Percentiles rank a stretch among this genome's conserved stretches.
Evolutionary conservation across 2,329 filamentous ascomycete genomes (phyloP).

Genomic region (Achaetomium macrosporum): DNA sequence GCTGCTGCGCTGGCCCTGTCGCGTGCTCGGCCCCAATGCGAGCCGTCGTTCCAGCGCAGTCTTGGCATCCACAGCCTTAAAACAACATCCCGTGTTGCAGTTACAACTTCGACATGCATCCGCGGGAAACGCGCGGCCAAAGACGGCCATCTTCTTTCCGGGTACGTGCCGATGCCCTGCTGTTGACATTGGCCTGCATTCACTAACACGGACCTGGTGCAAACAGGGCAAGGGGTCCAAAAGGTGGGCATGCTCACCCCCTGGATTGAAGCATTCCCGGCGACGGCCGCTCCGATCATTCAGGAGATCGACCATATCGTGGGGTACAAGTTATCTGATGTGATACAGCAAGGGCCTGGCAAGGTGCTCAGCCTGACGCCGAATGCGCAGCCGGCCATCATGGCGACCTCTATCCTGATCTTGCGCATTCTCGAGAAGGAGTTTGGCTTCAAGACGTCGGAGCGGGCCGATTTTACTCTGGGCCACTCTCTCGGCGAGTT

Average conservation of each 20-base stretch:
- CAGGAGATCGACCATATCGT: slow-evolving; percentile 80
- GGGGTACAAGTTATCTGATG: slow-evolving; percentile 65
- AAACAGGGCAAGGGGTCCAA: slow-evolving; percentile 76
- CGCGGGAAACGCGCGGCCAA: slow-evolving; percentile 25
- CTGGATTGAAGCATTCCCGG: slow-evolving; percentile 82
- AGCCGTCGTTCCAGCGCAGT: slow-evolving; percentile 6
- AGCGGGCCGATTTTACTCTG: slow-evolving; percentile 73
- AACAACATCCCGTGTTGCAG: slow-evolving; percentile 2
- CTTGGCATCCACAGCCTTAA: slow-evolving; percentile 2
- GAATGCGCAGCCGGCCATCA: slow-evolving; percentile 91
- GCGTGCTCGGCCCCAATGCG: slow-evolving; percentile 12
- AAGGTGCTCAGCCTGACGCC: slow-evolving; percentile 71
- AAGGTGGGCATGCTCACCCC: slow-evolving; percentile 80
- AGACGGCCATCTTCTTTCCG: slow-evolving; percentile 56
- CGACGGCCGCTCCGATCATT: slow-evolving; percentile 67
- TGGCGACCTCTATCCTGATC: slow-evolving; percentile 89
- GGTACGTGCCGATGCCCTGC: slow-evolving; percentile 32
- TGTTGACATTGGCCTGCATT: not conserved
- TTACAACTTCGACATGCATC: slow-evolving; percentile 20
- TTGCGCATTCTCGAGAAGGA: slow-evolving; percentile 80
- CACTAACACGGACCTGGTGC: slow-evolving; percentile 4
- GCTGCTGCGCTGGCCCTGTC: slow-evolving; percentile 16
- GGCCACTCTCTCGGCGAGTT: slow-evolving; percentile 94
- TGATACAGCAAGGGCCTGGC: slow-evolving; percentile 77
- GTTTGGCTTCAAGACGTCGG: slow-evolving; percentile 66